Conservation (phyloP, 306 rosid species). For the Senna siamea region DNA sequence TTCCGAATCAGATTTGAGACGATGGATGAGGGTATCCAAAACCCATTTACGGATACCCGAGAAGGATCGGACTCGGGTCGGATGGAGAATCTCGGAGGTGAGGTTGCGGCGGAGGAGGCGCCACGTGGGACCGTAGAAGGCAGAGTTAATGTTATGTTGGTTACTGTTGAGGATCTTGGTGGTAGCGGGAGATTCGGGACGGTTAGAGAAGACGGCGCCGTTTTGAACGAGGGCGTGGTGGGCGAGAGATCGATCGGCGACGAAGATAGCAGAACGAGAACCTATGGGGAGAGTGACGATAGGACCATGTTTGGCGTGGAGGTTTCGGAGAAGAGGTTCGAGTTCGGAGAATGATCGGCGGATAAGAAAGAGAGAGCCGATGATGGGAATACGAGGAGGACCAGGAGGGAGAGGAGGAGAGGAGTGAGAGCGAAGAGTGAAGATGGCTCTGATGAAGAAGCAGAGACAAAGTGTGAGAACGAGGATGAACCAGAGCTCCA, state of each 20-base stretch:
- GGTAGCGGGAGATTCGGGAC: not conserved
- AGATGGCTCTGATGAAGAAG: not conserved
- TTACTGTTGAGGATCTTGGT: not conserved
- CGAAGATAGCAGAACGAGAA: not conserved
- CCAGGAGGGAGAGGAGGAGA: not conserved
- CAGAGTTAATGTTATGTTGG: not conserved
- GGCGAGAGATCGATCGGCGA: not conserved
- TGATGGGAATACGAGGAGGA: not conserved
- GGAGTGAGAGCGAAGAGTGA: not conserved
- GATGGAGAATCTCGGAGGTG: constrained; percentile 2
- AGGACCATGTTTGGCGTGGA: constrained; percentile 9
- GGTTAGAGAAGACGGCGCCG: not conserved
- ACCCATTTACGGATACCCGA: constrained; percentile 1
- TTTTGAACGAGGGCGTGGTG: not conserved
- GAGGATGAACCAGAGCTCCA: not conserved
- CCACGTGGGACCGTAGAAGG: constrained; percentile 7
- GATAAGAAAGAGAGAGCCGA: not conserved
- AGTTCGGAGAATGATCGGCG: not conserved
- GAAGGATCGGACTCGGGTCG: not conserved
- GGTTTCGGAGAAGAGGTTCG: not conserved
- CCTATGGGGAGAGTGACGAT: not conserved
- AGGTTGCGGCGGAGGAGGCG: not conserved
- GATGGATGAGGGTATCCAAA: not conserved
- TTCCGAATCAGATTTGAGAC: not conserved
- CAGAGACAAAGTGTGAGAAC: not conserved